Evolutionary conservation across 345 rosid species (phyloP).

Genomic region (Kandelia obovata): DNA sequence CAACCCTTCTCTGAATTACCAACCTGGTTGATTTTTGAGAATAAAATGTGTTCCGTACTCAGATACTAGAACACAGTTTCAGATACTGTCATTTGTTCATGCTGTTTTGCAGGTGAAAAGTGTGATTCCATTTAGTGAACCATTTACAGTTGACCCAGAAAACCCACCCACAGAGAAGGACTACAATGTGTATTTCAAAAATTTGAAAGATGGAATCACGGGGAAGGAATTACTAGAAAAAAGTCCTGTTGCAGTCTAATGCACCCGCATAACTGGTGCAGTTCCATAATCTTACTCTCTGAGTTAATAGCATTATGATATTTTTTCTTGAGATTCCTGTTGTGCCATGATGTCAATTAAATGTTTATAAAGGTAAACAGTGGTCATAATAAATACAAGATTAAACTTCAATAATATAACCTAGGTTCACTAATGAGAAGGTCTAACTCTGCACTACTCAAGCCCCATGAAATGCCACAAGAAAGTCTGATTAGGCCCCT

Average conservation of each 20-base stretch:
- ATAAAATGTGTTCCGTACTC: no score
- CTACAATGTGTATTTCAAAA: constrained; percentile 62
- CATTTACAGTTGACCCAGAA: constrained; percentile 81
- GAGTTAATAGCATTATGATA: neutral
- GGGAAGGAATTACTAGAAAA: constrained; percentile 71
- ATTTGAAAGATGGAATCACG: constrained; percentile 68
- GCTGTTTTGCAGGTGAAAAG: constrained; percentile 67
- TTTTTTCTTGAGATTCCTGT: no score
- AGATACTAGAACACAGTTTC: neutral
- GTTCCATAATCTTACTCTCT: neutral
- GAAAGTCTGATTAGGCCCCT: no score
- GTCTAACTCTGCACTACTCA: no score
- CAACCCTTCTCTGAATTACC: no score
- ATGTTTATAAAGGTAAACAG: no score
- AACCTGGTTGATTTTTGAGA: no score
- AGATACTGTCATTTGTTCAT: neutral
- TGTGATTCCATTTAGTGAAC: constrained; percentile 78
- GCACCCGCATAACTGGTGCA: neutral
- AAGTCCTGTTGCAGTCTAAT: constrained; percentile 56
- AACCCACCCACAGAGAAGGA: constrained; percentile 90
- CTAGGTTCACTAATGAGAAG: no score
- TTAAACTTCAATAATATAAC: no score
- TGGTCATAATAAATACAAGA: no score
- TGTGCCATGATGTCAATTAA: no score
- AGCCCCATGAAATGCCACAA: no score